Conservation (phyloP, 257 asterid species). For the Handroanthus guayacan region DNA sequence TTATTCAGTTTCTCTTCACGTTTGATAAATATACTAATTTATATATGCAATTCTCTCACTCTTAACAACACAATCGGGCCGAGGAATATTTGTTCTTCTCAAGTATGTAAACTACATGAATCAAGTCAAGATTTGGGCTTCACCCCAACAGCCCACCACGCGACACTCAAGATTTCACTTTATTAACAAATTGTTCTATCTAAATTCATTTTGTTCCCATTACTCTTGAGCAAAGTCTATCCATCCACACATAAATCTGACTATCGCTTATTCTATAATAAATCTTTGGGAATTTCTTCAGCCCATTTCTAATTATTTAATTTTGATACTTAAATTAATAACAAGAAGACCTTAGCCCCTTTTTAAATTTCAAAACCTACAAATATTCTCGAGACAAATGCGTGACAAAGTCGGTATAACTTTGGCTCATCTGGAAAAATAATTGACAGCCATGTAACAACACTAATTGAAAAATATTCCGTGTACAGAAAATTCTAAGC, state of each 20-base stretch:
- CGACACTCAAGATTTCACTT: neutral
- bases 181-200: conserved; percentile 22
- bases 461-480: conserved; percentile 12
- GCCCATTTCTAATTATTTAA: conserved; percentile 44
- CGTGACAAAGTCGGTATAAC: neutral
- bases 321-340: neutral
- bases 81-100: no score
- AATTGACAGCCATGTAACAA: conserved; percentile 1
- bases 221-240: conserved; percentile 27
- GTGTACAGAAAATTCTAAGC: conserved; percentile 34
- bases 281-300: conserved; percentile 46
- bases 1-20: no score
- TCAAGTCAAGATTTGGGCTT: no score
- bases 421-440: neutral
- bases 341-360: neutral
- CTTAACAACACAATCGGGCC: no score
- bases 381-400: conserved; percentile 45
- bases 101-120: no score
- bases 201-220: conserved; percentile 10
- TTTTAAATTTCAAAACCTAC: conserved; percentile 25
- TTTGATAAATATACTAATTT: no score
- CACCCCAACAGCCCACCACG: no score
- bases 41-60: no score
- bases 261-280: neutral
- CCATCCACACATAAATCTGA: conserved; percentile 17